These are phyloP conservation scores for Chlamydomonas asymmetrica DNA, from an alignment of 139 green algal genomes.

Conservation along the genomic window DNA sequence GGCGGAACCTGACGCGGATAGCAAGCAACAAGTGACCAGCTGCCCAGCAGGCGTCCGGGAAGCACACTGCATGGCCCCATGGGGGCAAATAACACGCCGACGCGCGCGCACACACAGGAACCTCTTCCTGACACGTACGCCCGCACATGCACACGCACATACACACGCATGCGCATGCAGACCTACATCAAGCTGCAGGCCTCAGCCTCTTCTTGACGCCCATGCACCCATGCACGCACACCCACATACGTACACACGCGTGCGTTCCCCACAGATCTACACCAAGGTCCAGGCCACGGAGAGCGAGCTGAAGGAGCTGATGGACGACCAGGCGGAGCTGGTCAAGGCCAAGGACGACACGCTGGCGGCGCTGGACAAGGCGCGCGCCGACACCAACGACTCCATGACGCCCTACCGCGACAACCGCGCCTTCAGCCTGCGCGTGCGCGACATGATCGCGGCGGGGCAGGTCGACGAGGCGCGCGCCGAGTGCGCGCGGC, in stretches of 20 bases:
- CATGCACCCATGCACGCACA: too few relatives aligned
- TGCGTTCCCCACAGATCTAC: background rate
- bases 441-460: conserved; percentile 56
- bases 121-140: too few relatives aligned
- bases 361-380: conserved; percentile 25
- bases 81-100: too few relatives aligned
- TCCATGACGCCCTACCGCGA: conserved; percentile 50
- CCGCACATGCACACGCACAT: too few relatives aligned
- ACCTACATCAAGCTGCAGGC: conserved; percentile 22
- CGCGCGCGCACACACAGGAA: too few relatives aligned
- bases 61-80: too few relatives aligned
- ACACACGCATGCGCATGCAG: too few relatives aligned
- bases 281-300: conserved; percentile 33
- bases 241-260: background rate
- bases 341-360: conserved; percentile 43
- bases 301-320: conserved; percentile 44
- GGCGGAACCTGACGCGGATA: too few relatives aligned
- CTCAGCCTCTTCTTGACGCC: too few relatives aligned
- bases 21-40: too few relatives aligned
- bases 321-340: conserved; percentile 40
- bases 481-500: conserved; percentile 15
- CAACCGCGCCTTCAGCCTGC: conserved; percentile 59
- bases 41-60: too few relatives aligned
- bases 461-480: conserved; percentile 49
- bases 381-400: conserved; percentile 29